Evolutionary conservation across 148 eudicot genomes (phyloP).

Genomic region (Fallopia convolvulus): DNA sequence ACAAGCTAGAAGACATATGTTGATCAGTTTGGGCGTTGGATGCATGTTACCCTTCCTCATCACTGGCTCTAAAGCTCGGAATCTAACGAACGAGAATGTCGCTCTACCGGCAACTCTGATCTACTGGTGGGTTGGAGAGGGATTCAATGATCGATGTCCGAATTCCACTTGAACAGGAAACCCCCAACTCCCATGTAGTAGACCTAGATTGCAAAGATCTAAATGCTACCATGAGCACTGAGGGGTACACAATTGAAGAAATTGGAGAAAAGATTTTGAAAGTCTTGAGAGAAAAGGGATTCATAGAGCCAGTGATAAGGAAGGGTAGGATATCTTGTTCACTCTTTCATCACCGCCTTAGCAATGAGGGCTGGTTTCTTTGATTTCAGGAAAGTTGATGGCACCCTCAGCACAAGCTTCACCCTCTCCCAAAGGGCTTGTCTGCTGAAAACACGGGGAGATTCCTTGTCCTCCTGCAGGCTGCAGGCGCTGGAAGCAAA

Average conservation of each 20-base stretch:
- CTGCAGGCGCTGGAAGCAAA: background rate
- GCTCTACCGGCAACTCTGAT: background rate
- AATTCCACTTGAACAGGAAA: no score
- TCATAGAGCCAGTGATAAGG: conserved; percentile 11
- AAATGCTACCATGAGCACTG: background rate
- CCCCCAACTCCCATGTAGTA: background rate
- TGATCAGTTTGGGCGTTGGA: no score
- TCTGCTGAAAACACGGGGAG: background rate
- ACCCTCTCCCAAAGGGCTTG: background rate
- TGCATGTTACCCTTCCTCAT: no score
- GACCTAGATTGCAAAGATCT: background rate
- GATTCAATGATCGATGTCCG: conserved; percentile 17
- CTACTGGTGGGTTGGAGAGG: conserved; percentile 19
- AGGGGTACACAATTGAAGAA: background rate
- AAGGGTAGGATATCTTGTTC: conserved; percentile 2
- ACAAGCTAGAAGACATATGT: no score
- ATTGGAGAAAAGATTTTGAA: background rate
- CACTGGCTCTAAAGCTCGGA: no score
- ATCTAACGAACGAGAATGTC: no score
- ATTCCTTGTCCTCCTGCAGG: background rate
- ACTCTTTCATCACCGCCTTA: background rate
- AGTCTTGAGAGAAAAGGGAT: background rate
- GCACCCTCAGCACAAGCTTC: background rate
- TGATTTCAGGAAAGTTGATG: background rate
- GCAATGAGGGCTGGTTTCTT: conserved; percentile 9